Percentiles rank a stretch among this genome's conserved stretches.
phyloP scores from a whole-genome alignment of 2,329 filamentous ascomycete species.

The Colletotrichum destructivum region DNA sequence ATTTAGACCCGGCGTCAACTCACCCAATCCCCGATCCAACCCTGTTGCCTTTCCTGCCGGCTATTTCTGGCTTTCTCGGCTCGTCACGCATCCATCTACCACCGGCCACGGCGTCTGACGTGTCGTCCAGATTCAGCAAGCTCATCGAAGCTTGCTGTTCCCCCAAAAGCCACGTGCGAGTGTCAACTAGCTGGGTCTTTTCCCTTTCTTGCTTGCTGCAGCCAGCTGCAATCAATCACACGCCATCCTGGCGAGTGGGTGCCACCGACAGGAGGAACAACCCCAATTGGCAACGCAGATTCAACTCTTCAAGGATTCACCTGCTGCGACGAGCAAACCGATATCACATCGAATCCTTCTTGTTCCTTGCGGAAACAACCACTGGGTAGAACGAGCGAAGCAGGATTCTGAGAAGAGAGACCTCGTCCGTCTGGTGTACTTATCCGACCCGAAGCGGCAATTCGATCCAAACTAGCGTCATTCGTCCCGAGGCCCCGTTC shows the following conservation, averaged over 20 bases:
- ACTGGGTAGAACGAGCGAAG: constrained; percentile 2
- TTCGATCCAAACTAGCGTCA: constrained; percentile 28
- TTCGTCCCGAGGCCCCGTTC: constrained; percentile 25
- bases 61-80: neutral
- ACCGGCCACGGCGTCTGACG: neutral
- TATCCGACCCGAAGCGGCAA: constrained; percentile 27
- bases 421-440: constrained; percentile 10
- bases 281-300: neutral
- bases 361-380: neutral
- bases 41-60: constrained; percentile 11
- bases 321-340: constrained; percentile 8
- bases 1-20: constrained; percentile 43
- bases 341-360: constrained; percentile 14
- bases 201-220: constrained; percentile 1
- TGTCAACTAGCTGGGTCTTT: neutral
- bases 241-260: constrained; percentile 16
- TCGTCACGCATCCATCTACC: constrained; percentile 2
- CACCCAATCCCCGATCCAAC: neutral
- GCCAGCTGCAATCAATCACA: constrained; percentile 9
- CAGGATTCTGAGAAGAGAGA: neutral
- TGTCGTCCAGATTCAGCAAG: constrained; percentile 3
- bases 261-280: constrained; percentile 3
- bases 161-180: constrained; percentile 19
- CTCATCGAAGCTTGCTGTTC: constrained; percentile 10
- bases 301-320: constrained; percentile 5